Percentiles rank a stretch among this genome's conserved stretches.
Conservation (phyloP, 2,329 filamentous ascomycete genomes). For the Emydomyces testavorans region DNA sequence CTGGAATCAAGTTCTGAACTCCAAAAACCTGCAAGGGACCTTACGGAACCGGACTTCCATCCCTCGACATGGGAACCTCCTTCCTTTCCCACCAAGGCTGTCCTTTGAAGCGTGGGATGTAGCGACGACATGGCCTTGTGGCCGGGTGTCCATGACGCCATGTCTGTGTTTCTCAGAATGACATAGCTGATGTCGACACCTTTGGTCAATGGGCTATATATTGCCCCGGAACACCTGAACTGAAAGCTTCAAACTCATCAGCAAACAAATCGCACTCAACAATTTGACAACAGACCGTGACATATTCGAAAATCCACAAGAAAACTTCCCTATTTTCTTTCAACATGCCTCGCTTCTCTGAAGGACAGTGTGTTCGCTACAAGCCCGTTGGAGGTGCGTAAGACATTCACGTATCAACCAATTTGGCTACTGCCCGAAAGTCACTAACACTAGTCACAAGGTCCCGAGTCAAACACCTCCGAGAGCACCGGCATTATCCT, state of each 20-base stretch:
- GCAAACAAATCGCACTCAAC: neutral
- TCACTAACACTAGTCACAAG: slow-evolving; percentile 16
- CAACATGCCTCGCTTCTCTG: slow-evolving; percentile 12
- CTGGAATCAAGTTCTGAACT: neutral
- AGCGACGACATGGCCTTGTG: neutral
- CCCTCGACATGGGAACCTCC: neutral
- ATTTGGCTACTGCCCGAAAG: neutral
- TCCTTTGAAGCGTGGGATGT: neutral
- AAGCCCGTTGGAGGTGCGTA: slow-evolving; percentile 29
- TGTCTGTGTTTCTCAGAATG: neutral
- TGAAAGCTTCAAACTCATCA: neutral
- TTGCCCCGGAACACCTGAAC: too few relatives aligned
- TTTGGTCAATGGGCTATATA: neutral
- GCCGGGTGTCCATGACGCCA: neutral
- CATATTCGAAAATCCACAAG: neutral
- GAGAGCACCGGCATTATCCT: slow-evolving; percentile 26
- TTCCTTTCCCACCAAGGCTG: neutral
- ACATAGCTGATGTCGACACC: neutral
- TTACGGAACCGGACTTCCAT: neutral
- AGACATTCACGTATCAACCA: neutral
- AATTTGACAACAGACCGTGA: too few relatives aligned
- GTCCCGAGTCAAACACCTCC: slow-evolving; percentile 26
- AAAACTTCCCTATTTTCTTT: neutral
- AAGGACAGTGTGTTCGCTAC: slow-evolving; percentile 25
- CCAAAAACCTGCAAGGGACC: neutral